phyloP scores from a whole-genome alignment of 1,284 basidiomycete genomes.

The Ceratorhiza oryzae-sativae region DNA sequence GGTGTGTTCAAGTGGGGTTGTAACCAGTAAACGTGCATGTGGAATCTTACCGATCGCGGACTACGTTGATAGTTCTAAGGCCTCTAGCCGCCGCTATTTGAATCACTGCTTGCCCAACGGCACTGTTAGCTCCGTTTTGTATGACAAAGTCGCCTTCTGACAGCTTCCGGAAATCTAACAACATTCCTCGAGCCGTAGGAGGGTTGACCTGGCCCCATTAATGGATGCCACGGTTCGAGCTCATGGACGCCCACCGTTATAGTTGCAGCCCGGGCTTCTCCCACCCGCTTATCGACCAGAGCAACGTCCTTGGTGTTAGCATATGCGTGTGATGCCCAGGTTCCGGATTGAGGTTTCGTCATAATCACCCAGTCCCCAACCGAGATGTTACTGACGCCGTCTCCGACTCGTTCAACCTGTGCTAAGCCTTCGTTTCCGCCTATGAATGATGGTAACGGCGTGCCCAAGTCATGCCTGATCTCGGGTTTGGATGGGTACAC shows the following conservation, averaged over 20 bases:
- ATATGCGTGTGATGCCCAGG: constrained; percentile 74
- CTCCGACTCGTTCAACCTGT: constrained; percentile 55
- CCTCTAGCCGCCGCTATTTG: constrained; percentile 75
- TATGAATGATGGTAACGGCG: constrained; percentile 58
- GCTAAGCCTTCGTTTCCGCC: constrained; percentile 84
- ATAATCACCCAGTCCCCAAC: constrained; percentile 79
- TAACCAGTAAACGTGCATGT: constrained; percentile 2
- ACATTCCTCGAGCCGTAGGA: constrained; percentile 82
- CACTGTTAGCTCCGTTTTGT: constrained; percentile 86
- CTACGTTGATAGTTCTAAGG: constrained; percentile 77
- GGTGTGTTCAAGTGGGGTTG: background rate
- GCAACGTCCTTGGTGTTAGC: constrained; percentile 64
- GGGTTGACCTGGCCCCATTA: constrained; percentile 72
- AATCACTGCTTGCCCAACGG: constrained; percentile 78
- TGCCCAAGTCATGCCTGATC: constrained; percentile 47
- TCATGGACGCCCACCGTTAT: constrained; percentile 61
- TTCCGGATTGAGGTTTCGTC: constrained; percentile 71
- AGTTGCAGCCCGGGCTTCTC: constrained; percentile 72
- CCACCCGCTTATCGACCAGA: constrained; percentile 63
- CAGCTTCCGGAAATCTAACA: constrained; percentile 70
- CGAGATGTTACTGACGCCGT: constrained; percentile 58
- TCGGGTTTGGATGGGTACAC: constrained; percentile 75
- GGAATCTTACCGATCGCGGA: constrained; percentile 66
- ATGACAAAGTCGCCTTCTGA: constrained; percentile 74
- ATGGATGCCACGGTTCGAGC: constrained; percentile 1